These are phyloP conservation scores for Plasmodium gaboni DNA, from an alignment of 169 alveolate species.

Conservation along the genomic window DNA sequence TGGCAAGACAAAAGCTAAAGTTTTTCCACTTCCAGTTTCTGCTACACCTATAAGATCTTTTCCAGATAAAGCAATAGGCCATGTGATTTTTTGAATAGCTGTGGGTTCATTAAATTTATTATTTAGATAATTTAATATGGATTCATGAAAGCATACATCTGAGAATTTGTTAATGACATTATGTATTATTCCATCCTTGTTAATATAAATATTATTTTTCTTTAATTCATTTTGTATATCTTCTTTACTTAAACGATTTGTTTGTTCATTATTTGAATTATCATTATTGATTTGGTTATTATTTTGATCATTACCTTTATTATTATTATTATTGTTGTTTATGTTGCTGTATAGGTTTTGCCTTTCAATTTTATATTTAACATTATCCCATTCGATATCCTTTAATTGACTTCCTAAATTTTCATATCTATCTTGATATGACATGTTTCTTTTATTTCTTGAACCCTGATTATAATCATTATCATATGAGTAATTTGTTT, in stretches of 20 bases:
- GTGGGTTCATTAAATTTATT: slow-evolving; percentile 89
- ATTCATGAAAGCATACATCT: slow-evolving; percentile 83
- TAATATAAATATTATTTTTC: slow-evolving; percentile 78
- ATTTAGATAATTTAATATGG: slow-evolving; percentile 79
- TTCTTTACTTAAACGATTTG: slow-evolving; percentile 80
- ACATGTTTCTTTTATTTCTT: slow-evolving; percentile 23
- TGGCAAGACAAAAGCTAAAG: slow-evolving; percentile 95
- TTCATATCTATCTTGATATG: slow-evolving; percentile 32
- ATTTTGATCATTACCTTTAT: slow-evolving; percentile 78
- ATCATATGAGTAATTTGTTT: not conserved
- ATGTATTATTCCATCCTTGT: slow-evolving; percentile 78
- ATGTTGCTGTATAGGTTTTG: slow-evolving; percentile 67
- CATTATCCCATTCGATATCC: slow-evolving; percentile 80
- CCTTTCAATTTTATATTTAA: slow-evolving; percentile 80
- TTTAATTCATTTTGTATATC: slow-evolving; percentile 81
- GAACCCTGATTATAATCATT: not conserved
- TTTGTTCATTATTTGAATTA: slow-evolving; percentile 76
- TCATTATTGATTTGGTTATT: not conserved
- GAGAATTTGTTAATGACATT: slow-evolving; percentile 82
- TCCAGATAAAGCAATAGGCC: slow-evolving; percentile 90
- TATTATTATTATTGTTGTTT: slow-evolving; percentile 57
- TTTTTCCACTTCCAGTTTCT: slow-evolving; percentile 97
- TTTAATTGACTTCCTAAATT: slow-evolving; percentile 69
- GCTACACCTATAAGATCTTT: slow-evolving; percentile 96
- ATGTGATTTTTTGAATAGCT: slow-evolving; percentile 89